Evolutionary conservation across 164 flowering plant genomes (phyloP), one percentile per base, ranked within the genome.

Genomic region (Magnolia kwangsiensis): DNA sequence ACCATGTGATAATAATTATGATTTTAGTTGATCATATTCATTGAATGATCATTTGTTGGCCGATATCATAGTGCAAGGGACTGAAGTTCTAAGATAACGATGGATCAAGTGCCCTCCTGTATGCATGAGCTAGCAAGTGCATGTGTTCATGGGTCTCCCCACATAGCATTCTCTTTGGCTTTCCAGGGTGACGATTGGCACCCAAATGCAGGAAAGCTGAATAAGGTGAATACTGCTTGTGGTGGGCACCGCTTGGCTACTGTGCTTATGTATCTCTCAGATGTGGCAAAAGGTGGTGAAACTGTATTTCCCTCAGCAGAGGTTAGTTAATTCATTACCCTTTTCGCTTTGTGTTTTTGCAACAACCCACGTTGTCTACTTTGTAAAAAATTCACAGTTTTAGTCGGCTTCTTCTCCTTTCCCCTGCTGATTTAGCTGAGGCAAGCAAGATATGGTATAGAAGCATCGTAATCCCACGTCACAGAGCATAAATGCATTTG

Each of bases 201-300:
- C 45, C 45, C 4, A 55, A 16, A 55, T 55, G 69, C 73, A n/a
- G 16, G 76, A 9, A 49, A 50, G 37, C 37, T 50, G 51, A 51
- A 8, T 51, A 88, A 88, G 83, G 96, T 89, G 72, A 93, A 96
- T 79, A 90, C 90, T 85, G 98, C 90, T 75, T 89, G 96, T 14
- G 98, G 99, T 70, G 99, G 99, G 21, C 98, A 91, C 77, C 93
- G 98, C 16, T 59, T 88, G 73, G 99, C 97, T 27, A 96, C 98
- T 63, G 91, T 94, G 19, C 94, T 96, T 31, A 96, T 96, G 98
- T 96, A 96, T 85, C 97, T 96, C 8, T 77, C 85, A 31, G 88
- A 96, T 85, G 98, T 96, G 68, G 83, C 70, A 14, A 89, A 91
- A 85, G 99, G 99, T 71, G 97, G 99, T 72, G 99, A 96, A 83